Evolutionary conservation across 208 protist species (phyloP), one percentile per base, ranked within the genome.

Genomic region (Porcisia deanei): DNA sequence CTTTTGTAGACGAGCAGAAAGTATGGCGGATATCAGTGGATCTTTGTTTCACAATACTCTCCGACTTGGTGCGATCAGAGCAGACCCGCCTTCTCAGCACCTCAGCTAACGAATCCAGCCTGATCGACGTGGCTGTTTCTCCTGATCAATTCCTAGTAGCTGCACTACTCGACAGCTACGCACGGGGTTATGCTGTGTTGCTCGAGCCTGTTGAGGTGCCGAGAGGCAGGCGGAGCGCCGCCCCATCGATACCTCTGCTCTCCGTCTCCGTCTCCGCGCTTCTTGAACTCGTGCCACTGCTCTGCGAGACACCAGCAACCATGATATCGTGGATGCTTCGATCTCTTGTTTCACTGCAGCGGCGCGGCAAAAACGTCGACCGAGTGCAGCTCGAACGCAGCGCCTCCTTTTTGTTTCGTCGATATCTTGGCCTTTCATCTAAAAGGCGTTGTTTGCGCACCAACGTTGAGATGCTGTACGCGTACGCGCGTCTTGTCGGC

Each of bases 291-390:
- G 52, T 82, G 20, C 68, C 71, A 22, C n/a, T 39, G 49, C 49
- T 82, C 1, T 47, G 47, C 2, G 64, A 69, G 39, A 30, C 72
- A 3, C 25, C 59, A 10, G 66, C 77, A 16, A 61, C 58, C 10
- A 20, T 77, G 72, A 60, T 82, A n/a, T 77, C 77, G 20, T 82
- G 72, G 77, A 74, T 74, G 77, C 66, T 77, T 30, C 57, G 43
- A 12, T 82, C 77, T 22, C 63, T 82, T 16, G 72, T 59, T 16
- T 47, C 47, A 8, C 25, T 77, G 12, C 10, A 52, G 3, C 53
- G 16, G 6, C 18, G n/a, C 8, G 25, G 30, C 18, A 22, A 3
- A 22, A 8, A n/a, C 14, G 22, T 8, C 7, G 22, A 60, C 10
- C 8, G 5, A 5, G n/a, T n/a, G 3, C 9, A 45, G 20, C n/a